phyloP scores from a whole-genome alignment of 768 basidiomycete species.

The Symmetrospora coprosmae region DNA sequence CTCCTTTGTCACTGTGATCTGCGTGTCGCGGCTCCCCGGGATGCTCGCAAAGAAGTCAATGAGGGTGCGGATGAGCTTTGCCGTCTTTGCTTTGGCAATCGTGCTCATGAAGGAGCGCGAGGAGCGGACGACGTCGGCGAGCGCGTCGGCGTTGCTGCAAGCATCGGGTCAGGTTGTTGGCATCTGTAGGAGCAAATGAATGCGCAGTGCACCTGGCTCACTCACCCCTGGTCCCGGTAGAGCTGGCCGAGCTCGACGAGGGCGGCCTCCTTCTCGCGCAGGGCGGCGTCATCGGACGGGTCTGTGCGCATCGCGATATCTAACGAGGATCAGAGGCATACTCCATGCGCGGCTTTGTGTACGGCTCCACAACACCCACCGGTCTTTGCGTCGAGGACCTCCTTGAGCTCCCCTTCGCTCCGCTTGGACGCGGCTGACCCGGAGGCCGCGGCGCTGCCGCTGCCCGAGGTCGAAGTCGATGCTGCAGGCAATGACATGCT shows the following conservation, averaged over 20 bases:
- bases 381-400: slow-evolving; percentile 2
- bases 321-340: neutral
- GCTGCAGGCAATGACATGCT: no score
- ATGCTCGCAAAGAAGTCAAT: slow-evolving; percentile 76
- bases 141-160: slow-evolving; percentile 12
- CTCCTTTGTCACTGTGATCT: slow-evolving; percentile 72
- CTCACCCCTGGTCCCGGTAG: slow-evolving; percentile 16
- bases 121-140: slow-evolving; percentile 13
- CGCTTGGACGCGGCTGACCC: neutral
- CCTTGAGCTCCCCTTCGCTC: slow-evolving; percentile 16
- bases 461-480: neutral
- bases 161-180: neutral
- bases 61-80: slow-evolving; percentile 86
- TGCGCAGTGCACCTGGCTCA: neutral
- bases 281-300: slow-evolving; percentile 14
- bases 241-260: slow-evolving; percentile 20
- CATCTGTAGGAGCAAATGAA: neutral
- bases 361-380: neutral
- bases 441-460: neutral
- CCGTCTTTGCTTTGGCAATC: slow-evolving; percentile 87
- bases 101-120: slow-evolving; percentile 21
- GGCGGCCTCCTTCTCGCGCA: slow-evolving; percentile 17
- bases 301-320: neutral
- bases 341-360: neutral
- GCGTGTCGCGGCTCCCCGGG: slow-evolving; percentile 56